Conservation (phyloP, 768 basidiomycete genomes). For the Pulveroboletus ravenelii region DNA sequence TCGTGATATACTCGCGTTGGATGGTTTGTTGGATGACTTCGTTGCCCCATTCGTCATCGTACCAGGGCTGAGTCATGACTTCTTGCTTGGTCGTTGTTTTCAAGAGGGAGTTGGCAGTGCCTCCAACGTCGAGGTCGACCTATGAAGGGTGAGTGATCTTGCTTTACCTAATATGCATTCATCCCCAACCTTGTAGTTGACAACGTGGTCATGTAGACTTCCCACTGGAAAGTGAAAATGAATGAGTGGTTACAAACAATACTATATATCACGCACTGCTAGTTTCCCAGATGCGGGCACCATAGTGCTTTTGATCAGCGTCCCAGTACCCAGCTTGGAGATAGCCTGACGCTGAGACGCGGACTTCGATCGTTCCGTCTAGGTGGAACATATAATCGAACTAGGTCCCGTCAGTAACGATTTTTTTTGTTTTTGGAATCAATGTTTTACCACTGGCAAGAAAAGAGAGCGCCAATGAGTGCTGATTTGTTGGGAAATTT, state of each 20-base stretch:
- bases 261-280: slow-evolving; percentile 39
- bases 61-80: slow-evolving; percentile 49
- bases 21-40: slow-evolving; percentile 53
- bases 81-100: slow-evolving; percentile 48
- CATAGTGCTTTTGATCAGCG: slow-evolving; percentile 44
- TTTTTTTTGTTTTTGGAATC: background rate
- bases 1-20: slow-evolving; percentile 42
- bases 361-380: slow-evolving; percentile 67
- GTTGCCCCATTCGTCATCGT: slow-evolving; percentile 53
- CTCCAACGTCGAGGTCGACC: slow-evolving; percentile 63
- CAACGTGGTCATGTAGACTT: slow-evolving; percentile 62
- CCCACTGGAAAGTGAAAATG: slow-evolving; percentile 42
- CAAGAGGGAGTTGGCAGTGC: slow-evolving; percentile 53
- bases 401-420: slow-evolving; percentile 23
- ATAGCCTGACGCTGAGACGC: slow-evolving; percentile 63
- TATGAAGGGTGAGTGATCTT: slow-evolving; percentile 17
- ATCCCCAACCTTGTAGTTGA: slow-evolving; percentile 50
- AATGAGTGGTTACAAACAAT: background rate
- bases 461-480: background rate
- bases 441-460: slow-evolving; percentile 28
- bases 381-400: slow-evolving; percentile 66
- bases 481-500: background rate
- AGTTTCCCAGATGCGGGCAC: slow-evolving; percentile 49
- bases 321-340: slow-evolving; percentile 63
- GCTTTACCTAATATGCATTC: background rate